Base-by-base conservation (phyloP, 2,329 filamentous ascomycete species). In the Ascosphaera apis region DNA sequence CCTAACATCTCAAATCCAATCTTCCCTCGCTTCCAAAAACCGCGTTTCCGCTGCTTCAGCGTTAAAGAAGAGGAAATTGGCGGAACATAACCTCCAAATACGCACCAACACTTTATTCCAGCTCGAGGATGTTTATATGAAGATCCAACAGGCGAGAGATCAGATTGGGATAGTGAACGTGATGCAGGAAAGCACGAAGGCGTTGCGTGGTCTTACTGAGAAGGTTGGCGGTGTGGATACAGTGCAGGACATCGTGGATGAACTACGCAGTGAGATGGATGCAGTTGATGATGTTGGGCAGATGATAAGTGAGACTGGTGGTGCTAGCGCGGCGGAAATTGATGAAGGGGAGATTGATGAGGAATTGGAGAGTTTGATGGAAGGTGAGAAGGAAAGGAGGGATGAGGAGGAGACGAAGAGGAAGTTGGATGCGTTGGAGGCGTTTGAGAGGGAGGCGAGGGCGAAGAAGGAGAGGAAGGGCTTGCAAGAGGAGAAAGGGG, bases 321-420 rank as follows among this genome's bases (percentile, higher is more conserved):
- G 4, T 9, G 59, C 56, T 11, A 9, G 4, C 19, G 50, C 46
- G 30, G 53, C 44, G 37, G 54, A 49, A 42, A 62, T 91, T 21
- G 81, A 92, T 51, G 84, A 92, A 48, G 65, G 50, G 15, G 84
- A 91, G 52, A 70, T 95, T 37, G 83, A 93, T 45, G 78, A 86
- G 40, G 86, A 93, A 58, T 65, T 95, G 33, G 76, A 78, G 44
- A 73, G 65, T 3, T 60, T 98, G 58, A 73, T 84, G 55, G 60
- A 60, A 47, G 66, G 67, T 48, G 63, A 69, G 39, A 51, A 47
- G 40, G 51, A 62, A 46, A 60, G 58, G 34, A 52, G 47, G 37
- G 58, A 63, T 42, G 54, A 62, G 43, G 54, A 65, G 40, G 60
- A 63, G 30, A 64, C 60, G 34, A 52, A 56, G 41, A 53, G 48